Evolutionary conservation across 2,329 filamentous ascomycete species (phyloP).

Genomic region (Aspergillus fumigatiaffinis): DNA sequence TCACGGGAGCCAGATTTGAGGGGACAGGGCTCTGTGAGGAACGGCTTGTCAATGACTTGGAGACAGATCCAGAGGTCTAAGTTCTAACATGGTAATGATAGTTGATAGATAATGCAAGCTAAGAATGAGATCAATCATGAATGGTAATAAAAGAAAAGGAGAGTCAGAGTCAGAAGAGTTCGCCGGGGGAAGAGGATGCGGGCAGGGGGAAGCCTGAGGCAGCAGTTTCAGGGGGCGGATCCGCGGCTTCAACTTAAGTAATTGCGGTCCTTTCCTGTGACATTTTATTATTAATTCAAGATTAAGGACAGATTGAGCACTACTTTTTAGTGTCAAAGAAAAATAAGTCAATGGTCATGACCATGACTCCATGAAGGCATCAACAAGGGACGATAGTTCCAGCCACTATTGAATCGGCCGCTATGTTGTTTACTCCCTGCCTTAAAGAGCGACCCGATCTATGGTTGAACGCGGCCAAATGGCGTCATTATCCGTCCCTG

Average conservation of each 20-base stretch:
- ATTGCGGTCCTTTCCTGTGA: not conserved
- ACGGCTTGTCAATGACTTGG: not conserved
- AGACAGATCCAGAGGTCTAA: not conserved
- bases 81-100: not conserved
- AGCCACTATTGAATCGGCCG: not conserved
- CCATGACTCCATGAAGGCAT: conserved; percentile 12
- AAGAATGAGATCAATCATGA: not conserved
- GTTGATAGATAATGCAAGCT: conserved; percentile 1
- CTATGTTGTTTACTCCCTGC: not conserved
- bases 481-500: not conserved
- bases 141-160: not conserved
- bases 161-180: conserved; percentile 7
- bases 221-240: conserved; percentile 18
- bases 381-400: not conserved
- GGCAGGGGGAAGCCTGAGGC: conserved; percentile 4
- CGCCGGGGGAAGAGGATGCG: not conserved
- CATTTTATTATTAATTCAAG: not conserved
- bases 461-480: not conserved
- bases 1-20: not conserved
- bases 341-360: not conserved
- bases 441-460: not conserved
- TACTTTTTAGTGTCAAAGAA: not conserved
- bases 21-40: not conserved
- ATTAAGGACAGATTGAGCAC: not conserved
- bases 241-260: conserved; percentile 13